A percentile compares a stretch with the other conserved stretches of the same genome.
These are phyloP conservation scores for Tolypocladium sp. DNA, from an alignment of 2,329 filamentous ascomycete genomes.

Conservation along the genomic window DNA sequence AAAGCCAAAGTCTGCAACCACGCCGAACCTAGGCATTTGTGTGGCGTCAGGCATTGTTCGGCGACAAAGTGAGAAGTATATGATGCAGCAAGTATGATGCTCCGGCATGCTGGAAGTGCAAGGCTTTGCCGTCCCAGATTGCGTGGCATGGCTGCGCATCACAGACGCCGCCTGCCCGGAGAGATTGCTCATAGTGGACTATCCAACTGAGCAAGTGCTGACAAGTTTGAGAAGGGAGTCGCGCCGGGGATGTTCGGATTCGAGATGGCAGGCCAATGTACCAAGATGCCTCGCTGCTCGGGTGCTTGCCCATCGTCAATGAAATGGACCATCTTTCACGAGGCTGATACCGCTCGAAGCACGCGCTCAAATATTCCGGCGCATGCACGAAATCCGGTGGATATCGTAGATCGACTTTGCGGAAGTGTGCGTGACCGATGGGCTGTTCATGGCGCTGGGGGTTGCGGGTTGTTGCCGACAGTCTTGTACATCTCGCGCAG, in stretches of 20 bases:
- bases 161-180: no score
- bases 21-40: no score
- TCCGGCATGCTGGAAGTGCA: neutral
- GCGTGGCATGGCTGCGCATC: no score
- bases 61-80: no score
- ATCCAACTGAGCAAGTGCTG: no score
- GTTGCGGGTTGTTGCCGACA: slow-evolving; percentile 47
- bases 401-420: neutral
- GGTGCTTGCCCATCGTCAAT: neutral
- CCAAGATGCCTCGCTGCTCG: neutral
- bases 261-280: no score
- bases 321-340: neutral
- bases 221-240: no score
- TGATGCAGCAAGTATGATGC: no score
- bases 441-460: slow-evolving; percentile 14
- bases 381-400: neutral
- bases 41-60: no score
- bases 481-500: slow-evolving; percentile 55
- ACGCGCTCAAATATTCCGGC: neutral
- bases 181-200: no score
- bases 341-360: neutral
- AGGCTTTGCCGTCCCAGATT: neutral
- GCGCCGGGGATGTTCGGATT: no score
- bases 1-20: neutral
- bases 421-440: neutral